Evolutionary conservation across 495 filamentous ascomycete genomes (phyloP).

Genomic region (Tuber microsphaerosporum): DNA sequence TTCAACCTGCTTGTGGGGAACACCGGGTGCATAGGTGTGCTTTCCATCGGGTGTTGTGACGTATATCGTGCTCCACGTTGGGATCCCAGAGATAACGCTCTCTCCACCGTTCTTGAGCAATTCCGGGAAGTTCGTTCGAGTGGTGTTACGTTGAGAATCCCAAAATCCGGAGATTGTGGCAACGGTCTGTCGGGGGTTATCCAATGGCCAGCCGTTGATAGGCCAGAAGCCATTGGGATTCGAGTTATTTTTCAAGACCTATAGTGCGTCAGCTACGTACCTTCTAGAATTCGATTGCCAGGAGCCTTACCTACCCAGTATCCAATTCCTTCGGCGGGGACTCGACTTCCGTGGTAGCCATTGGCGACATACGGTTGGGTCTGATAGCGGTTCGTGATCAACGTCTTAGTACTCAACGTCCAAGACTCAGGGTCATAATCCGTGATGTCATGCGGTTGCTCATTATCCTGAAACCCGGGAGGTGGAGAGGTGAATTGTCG

Average conservation of each 20-base stretch:
- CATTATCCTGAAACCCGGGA: constrained; percentile 25
- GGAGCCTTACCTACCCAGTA: constrained; percentile 46
- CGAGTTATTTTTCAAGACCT: constrained; percentile 23
- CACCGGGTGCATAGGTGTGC: constrained; percentile 55
- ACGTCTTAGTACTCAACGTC: constrained; percentile 52
- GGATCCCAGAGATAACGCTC: constrained; percentile 65
- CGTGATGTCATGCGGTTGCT: constrained; percentile 31
- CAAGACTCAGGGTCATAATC: constrained; percentile 47
- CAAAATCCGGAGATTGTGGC: constrained; percentile 70
- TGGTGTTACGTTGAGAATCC: constrained; percentile 56
- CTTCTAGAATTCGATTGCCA: neutral
- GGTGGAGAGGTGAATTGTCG: constrained; percentile 31
- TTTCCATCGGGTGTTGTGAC: constrained; percentile 51
- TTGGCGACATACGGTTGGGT: constrained; percentile 59
- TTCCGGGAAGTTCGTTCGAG: constrained; percentile 65
- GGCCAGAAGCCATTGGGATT: constrained; percentile 44
- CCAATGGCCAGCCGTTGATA: constrained; percentile 71
- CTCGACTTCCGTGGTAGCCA: constrained; percentile 55
- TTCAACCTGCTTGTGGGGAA: constrained; percentile 54
- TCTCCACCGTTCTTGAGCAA: constrained; percentile 64
- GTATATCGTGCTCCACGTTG: constrained; percentile 50
- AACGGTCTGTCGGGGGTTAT: constrained; percentile 60
- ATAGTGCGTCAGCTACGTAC: neutral
- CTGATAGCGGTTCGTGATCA: constrained; percentile 58
- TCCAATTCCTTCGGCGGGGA: constrained; percentile 49